These are phyloP conservation scores for Wickerhamiella domercqiae DNA, from an alignment of 805 yeast species.

Conservation along the genomic window DNA sequence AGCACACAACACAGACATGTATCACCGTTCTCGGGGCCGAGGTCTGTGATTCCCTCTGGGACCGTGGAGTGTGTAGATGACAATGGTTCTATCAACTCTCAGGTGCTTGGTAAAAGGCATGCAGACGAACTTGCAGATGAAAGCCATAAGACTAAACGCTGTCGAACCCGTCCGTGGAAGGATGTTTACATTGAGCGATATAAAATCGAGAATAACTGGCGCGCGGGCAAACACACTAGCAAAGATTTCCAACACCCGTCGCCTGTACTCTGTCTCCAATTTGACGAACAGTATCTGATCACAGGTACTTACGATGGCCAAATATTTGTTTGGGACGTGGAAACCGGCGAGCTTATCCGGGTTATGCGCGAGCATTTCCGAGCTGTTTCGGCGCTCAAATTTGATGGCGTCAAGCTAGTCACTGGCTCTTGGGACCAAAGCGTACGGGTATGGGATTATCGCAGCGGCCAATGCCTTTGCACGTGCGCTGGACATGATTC, in stretches of 20 bases:
- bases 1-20: conserved; percentile 1
- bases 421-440: conserved; percentile 88
- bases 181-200: conserved; percentile 83
- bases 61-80: background rate
- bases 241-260: conserved; percentile 45
- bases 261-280: conserved; percentile 64
- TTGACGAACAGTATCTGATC: conserved; percentile 61
- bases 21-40: background rate
- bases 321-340: conserved; percentile 84
- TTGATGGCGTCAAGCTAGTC: conserved; percentile 77
- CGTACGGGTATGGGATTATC: conserved; percentile 90
- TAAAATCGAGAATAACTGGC: conserved; percentile 88
- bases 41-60: background rate
- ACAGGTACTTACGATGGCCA: conserved; percentile 89
- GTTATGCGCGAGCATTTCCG: conserved; percentile 79
- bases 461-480: conserved; percentile 85
- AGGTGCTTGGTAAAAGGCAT: background rate
- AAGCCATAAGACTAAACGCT: background rate
- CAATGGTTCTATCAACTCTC: no score
- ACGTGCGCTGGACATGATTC: conserved; percentile 88
- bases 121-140: background rate
- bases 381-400: conserved; percentile 72
- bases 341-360: conserved; percentile 57
- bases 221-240: conserved; percentile 57
- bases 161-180: conserved; percentile 74